Conservation (phyloP, 164 flowering plant genomes). For the Liriodendron chinense region DNA sequence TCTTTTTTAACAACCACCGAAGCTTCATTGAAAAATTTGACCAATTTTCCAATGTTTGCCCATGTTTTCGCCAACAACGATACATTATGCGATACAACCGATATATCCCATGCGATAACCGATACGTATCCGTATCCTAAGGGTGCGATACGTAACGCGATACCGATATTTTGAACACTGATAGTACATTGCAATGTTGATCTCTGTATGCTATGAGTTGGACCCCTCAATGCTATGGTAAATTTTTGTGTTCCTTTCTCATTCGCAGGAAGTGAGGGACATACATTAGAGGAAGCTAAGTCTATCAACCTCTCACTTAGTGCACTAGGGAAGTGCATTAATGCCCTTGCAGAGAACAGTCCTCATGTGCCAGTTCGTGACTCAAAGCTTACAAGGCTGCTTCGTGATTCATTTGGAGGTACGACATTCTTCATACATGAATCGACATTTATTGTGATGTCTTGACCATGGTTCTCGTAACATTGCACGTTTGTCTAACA, state of each 20-base stretch:
- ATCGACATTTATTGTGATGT: background rate
- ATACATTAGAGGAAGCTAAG: slow-evolving; percentile 94
- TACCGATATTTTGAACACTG: too few relatives aligned
- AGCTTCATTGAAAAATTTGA: too few relatives aligned
- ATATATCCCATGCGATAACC: too few relatives aligned
- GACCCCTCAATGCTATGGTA: too few relatives aligned
- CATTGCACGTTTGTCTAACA: background rate
- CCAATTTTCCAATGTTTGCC: too few relatives aligned
- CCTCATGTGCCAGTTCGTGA: slow-evolving; percentile 95
- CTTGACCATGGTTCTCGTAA: background rate
- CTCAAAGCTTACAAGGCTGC: slow-evolving; percentile 95
- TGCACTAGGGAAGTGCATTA: slow-evolving; percentile 94
- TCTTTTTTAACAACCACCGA: too few relatives aligned
- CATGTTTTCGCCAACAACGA: too few relatives aligned
- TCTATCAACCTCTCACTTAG: slow-evolving; percentile 96
- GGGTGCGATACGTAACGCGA: too few relatives aligned
- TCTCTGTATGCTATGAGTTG: too few relatives aligned
- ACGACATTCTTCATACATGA: slow-evolving; percentile 6
- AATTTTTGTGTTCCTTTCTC: background rate
- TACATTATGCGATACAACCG: too few relatives aligned
- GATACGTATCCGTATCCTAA: too few relatives aligned
- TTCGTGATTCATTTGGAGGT: slow-evolving; percentile 99
- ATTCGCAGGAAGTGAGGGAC: slow-evolving; percentile 89
- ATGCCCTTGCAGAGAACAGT: slow-evolving; percentile 96
- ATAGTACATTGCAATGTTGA: background rate